Percentiles rank a stretch among this genome's conserved stretches.
phyloP scores from a whole-genome alignment of 1,139 yeast species.

The Yamadazyma oceani region DNA sequence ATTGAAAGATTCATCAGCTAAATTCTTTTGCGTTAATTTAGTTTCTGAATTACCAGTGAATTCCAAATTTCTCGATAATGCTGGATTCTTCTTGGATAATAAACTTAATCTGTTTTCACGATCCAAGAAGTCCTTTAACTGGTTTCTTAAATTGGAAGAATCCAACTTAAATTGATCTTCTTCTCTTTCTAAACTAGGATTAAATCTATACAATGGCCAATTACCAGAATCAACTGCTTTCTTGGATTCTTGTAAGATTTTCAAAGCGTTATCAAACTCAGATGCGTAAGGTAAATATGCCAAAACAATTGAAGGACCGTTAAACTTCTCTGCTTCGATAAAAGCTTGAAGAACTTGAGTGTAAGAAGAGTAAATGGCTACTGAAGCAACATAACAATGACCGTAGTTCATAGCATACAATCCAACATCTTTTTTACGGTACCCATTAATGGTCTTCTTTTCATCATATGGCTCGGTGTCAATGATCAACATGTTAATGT shows the following conservation, averaged over 20 bases:
- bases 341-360: slow-evolving; percentile 90
- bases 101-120: slow-evolving; percentile 85
- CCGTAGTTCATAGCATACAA: slow-evolving; percentile 95
- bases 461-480: slow-evolving; percentile 84
- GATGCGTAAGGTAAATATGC: slow-evolving; percentile 81
- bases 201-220: slow-evolving; percentile 92
- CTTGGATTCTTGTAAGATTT: slow-evolving; percentile 83
- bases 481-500: slow-evolving; percentile 80
- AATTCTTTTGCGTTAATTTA: slow-evolving; percentile 58
- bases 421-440: slow-evolving; percentile 90
- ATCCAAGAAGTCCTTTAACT: slow-evolving; percentile 76
- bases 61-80: slow-evolving; percentile 71
- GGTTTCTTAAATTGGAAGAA: slow-evolving; percentile 77
- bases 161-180: slow-evolving; percentile 71
- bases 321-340: slow-evolving; percentile 80
- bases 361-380: slow-evolving; percentile 90
- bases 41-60: slow-evolving; percentile 60
- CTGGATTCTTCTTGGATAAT: slow-evolving; percentile 69
- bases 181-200: slow-evolving; percentile 55
- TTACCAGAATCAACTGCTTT: slow-evolving; percentile 88
- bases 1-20: slow-evolving; percentile 77
- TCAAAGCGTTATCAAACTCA: slow-evolving; percentile 69
- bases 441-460: slow-evolving; percentile 30
- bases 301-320: slow-evolving; percentile 88
- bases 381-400: slow-evolving; percentile 88